Evolutionary conservation across 83 land plant species (phyloP).

Genomic region (Thuja plicata): DNA sequence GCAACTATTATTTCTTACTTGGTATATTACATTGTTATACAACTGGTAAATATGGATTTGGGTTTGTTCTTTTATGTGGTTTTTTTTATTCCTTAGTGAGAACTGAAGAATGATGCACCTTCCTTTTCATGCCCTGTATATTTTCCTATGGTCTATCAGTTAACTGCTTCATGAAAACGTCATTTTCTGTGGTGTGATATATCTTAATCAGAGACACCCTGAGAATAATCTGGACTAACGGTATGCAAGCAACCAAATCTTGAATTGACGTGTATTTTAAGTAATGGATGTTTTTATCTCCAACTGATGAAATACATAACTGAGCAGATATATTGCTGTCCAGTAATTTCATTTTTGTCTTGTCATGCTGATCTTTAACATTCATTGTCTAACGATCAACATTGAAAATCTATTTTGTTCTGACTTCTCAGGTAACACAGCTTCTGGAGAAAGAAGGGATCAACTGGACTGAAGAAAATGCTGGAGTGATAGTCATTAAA

Average conservation of each 20-base stretch:
- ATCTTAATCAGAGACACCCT: not conserved
- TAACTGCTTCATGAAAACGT: not conserved
- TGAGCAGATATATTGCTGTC: not conserved
- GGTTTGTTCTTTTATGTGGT: not conserved
- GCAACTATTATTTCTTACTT: not conserved
- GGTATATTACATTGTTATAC: not conserved
- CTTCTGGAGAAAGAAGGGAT: slow-evolving; percentile 53
- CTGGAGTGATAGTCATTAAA: slow-evolving; percentile 52
- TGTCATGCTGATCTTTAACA: not conserved
- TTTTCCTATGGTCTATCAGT: not conserved
- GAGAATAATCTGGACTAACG: not conserved
- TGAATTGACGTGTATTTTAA: not conserved
- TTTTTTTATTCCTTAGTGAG: not conserved
- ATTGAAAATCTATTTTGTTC: not conserved
- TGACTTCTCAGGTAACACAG: slow-evolving; percentile 41
- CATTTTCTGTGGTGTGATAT: not conserved
- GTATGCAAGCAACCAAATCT: not conserved
- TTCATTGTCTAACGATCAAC: not conserved
- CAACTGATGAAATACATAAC: not conserved
- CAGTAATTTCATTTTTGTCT: not conserved
- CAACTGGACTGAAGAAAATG: slow-evolving; percentile 66
- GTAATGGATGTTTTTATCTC: not conserved
- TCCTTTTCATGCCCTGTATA: not conserved
- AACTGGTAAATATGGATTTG: not conserved
- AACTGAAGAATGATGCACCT: not conserved